Evolutionary conservation across 2,329 filamentous ascomycete species (phyloP).

Genomic region (Verticillium dahliae): DNA sequence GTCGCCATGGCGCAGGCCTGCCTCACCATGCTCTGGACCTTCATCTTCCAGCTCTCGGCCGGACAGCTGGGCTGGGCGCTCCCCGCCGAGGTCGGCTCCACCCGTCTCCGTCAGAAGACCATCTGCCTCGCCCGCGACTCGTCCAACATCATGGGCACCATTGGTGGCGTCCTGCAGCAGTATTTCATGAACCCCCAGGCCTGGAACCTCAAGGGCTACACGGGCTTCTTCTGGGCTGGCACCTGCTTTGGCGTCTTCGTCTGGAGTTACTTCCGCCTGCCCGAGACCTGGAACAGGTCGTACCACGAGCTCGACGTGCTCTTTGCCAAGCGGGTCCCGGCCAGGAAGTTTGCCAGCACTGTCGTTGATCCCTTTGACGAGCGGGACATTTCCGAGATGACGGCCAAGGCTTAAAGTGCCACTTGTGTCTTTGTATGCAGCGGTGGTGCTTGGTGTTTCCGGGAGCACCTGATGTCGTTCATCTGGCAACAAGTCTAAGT

Average conservation of each 20-base stretch:
- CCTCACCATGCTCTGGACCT: conserved; percentile 23
- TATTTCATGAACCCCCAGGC: conserved; percentile 29
- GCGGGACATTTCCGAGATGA: background rate
- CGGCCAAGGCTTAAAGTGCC: background rate
- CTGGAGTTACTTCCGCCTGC: conserved; percentile 17
- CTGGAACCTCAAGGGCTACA: conserved; percentile 30
- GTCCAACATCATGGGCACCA: conserved; percentile 9
- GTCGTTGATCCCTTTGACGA: conserved; percentile 2
- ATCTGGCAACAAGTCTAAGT: no score
- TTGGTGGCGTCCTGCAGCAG: conserved; percentile 20
- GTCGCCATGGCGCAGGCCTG: conserved; percentile 20
- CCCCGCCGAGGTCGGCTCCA: conserved; percentile 21
- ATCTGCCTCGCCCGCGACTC: conserved; percentile 22
- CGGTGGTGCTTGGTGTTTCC: no score
- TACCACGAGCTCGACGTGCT: conserved; percentile 16
- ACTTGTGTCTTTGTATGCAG: no score
- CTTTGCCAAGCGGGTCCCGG: conserved; percentile 3
- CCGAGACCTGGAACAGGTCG: conserved; percentile 17
- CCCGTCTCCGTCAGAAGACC: conserved; percentile 21
- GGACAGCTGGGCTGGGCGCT: conserved; percentile 23
- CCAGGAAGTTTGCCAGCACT: background rate
- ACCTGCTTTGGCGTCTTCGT: conserved; percentile 9
- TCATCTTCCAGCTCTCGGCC: conserved; percentile 26
- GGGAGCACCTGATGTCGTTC: no score
- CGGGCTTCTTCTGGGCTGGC: conserved; percentile 20